A percentile compares a stretch with the other conserved stretches of the same genome.
Conservation (phyloP, 2,329 filamentous ascomycete genomes). For the Pseudogymnoascus sp. region DNA sequence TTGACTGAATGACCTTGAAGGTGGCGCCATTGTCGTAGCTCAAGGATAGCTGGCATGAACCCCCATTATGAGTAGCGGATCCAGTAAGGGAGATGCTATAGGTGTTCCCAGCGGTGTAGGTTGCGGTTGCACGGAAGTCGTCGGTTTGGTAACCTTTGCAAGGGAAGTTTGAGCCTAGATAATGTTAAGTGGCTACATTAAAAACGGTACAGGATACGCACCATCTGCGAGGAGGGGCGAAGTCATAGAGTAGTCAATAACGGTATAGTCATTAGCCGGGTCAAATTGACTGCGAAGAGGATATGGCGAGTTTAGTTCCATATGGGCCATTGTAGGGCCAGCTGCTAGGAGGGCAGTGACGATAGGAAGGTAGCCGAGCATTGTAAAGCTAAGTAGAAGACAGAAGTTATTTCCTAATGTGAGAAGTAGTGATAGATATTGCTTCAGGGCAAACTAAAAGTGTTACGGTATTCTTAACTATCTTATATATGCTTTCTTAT, state of each 20-base stretch:
- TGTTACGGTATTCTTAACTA: not conserved
- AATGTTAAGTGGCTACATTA: not conserved
- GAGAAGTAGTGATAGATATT: not conserved
- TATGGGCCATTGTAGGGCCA: slow-evolving; percentile 1
- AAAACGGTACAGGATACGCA: not conserved
- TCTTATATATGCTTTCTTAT: not conserved
- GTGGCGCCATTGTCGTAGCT: slow-evolving; percentile 51
- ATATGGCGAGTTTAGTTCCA: not conserved
- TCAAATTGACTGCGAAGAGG: not conserved
- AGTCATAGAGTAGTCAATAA: not conserved
- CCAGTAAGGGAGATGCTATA: slow-evolving; percentile 28
- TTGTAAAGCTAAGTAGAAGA: not conserved
- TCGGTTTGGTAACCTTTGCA: not conserved
- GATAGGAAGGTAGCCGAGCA: not conserved
- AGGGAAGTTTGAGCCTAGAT: slow-evolving; percentile 2
- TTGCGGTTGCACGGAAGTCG: not conserved
- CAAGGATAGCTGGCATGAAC: slow-evolving; percentile 53
- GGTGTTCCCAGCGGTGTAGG: not conserved
- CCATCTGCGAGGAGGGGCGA: slow-evolving; percentile 7
- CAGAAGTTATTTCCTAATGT: not conserved
- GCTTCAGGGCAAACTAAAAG: not conserved
- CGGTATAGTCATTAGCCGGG: not conserved
- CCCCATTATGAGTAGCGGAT: slow-evolving; percentile 43
- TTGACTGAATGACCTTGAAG: slow-evolving; percentile 55
- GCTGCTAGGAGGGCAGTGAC: not conserved